These are phyloP conservation scores for Aspergillus quadricinctus DNA, from an alignment of 2,329 filamentous ascomycete species.

Conservation along the genomic window DNA sequence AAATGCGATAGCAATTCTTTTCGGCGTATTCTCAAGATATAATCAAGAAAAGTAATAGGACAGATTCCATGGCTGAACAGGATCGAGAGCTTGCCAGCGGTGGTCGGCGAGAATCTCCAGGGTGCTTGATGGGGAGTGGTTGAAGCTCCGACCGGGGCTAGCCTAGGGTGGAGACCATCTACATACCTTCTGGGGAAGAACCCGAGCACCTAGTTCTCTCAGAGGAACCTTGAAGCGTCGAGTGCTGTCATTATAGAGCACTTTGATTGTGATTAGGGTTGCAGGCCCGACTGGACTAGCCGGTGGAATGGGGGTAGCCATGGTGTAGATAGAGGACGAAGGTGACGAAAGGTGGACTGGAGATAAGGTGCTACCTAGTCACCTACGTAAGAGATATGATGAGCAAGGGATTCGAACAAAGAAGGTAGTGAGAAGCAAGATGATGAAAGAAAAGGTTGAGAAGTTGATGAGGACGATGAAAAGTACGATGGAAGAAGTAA, in stretches of 20 bases:
- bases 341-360: conserved; percentile 3
- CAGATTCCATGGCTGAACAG: background rate
- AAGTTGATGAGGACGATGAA: background rate
- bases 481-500: background rate
- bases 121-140: conserved; percentile 1
- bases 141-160: conserved; percentile 27
- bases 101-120: background rate
- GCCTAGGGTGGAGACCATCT: conserved; percentile 39
- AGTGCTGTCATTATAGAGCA: conserved; percentile 69
- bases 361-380: conserved; percentile 9
- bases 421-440: conserved; percentile 16
- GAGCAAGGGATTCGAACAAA: conserved; percentile 13
- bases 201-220: conserved; percentile 69
- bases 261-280: conserved; percentile 79
- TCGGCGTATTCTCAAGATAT: background rate
- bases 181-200: conserved; percentile 76
- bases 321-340: conserved; percentile 17
- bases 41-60: conserved; percentile 3
- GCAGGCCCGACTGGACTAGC: conserved; percentile 55
- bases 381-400: conserved; percentile 10
- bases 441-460: conserved; percentile 12
- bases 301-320: conserved; percentile 37
- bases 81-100: background rate
- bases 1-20: background rate
- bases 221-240: conserved; percentile 87